phyloP scores from a whole-genome alignment of 164 flowering plant genomes.

The Berberis thunbergii region DNA sequence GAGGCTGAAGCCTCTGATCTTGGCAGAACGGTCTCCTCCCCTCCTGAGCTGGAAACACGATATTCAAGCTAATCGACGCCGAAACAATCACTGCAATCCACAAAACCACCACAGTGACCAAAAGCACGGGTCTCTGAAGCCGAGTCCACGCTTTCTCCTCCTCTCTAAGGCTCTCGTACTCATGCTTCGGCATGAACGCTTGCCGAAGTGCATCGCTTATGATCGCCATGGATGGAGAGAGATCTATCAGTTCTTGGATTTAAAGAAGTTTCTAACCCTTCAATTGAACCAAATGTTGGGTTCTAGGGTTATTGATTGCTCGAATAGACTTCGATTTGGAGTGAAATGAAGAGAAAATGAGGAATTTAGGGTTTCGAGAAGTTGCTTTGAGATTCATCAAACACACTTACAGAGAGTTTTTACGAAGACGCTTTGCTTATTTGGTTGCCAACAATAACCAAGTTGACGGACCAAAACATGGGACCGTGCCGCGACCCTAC shows the following conservation, averaged over 20 bases:
- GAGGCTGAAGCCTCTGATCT: constrained; percentile 37
- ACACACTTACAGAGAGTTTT: too few species aligned
- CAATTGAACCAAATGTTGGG: neutral
- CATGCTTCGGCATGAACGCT: constrained; percentile 94
- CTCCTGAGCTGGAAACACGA: constrained; percentile 54
- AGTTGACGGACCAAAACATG: too few species aligned
- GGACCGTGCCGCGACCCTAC: too few species aligned
- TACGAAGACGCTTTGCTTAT: too few species aligned
- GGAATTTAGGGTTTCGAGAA: neutral
- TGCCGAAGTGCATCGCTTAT: constrained; percentile 77
- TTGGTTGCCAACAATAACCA: too few species aligned
- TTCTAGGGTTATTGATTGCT: neutral
- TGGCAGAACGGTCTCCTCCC: constrained; percentile 58
- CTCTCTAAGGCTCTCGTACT: constrained; percentile 69
- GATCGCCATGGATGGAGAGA: constrained; percentile 42
- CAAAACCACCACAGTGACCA: constrained; percentile 18
- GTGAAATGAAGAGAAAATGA: neutral
- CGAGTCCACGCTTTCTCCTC: constrained; percentile 71
- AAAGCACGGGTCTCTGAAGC: constrained; percentile 50
- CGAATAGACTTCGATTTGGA: too few species aligned
- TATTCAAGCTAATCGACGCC: constrained; percentile 44
- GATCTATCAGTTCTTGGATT: neutral
- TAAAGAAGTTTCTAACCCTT: too few species aligned
- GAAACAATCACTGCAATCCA: constrained; percentile 38
- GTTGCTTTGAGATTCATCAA: too few species aligned